Conservation (phyloP, 495 filamentous ascomycete genomes). For the Penicillium diatomitis region DNA sequence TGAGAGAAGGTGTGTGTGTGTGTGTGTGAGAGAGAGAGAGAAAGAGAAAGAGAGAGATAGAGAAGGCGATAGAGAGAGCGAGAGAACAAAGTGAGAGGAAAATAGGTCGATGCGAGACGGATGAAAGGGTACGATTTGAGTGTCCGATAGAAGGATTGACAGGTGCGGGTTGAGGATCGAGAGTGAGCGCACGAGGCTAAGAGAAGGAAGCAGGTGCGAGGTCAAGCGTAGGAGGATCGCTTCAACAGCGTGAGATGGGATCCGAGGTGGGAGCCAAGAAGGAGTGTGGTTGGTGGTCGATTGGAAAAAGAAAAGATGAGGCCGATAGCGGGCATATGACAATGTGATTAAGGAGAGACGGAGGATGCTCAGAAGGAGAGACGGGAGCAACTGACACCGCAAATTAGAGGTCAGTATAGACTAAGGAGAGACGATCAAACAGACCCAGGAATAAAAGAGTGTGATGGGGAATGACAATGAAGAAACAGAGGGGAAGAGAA, state of each 20-base stretch:
- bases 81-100: neutral
- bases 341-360: constrained; percentile 16
- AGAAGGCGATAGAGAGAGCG: neutral
- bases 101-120: too few species aligned
- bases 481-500: neutral
- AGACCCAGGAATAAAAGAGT: neutral
- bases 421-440: constrained; percentile 2
- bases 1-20: too few species aligned
- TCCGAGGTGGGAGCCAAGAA: constrained; percentile 4
- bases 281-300: constrained; percentile 6
- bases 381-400: constrained; percentile 8
- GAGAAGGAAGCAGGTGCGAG: neutral
- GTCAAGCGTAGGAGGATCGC: constrained; percentile 10
- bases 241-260: constrained; percentile 11
- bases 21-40: neutral
- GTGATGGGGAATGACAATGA: neutral
- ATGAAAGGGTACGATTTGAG: too few species aligned
- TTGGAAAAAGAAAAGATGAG: constrained; percentile 10
- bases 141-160: too few species aligned
- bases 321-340: constrained; percentile 3
- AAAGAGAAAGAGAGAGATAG: neutral
- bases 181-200: neutral
- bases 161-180: neutral
- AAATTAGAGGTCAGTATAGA: constrained; percentile 11
- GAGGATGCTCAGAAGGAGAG: constrained; percentile 7